Conservation (phyloP, 2,329 filamentous ascomycete species). For the Mollisiaceae sp. region DNA sequence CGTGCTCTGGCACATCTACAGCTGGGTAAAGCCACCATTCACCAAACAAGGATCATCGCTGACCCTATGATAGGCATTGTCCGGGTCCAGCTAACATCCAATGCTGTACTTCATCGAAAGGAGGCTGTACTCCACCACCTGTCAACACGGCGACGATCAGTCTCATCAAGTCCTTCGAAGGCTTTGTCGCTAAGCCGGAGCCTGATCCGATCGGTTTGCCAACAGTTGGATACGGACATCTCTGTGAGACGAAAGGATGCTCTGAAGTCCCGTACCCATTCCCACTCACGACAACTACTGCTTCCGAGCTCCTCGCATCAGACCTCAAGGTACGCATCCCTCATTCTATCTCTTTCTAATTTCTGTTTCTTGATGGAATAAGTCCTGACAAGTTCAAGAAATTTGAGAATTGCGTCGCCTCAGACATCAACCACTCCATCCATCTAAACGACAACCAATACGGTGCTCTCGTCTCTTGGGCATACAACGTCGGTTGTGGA, state of each 20-base stretch:
- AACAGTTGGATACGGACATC: constrained; percentile 57
- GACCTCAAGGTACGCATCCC: constrained; percentile 46
- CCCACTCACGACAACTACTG: constrained; percentile 50
- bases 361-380: not conserved
- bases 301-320: constrained; percentile 46
- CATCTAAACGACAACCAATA: constrained; percentile 57
- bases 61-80: not conserved
- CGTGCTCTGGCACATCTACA: not conserved
- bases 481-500: constrained; percentile 56
- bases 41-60: not conserved
- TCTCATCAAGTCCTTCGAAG: constrained; percentile 47
- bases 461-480: constrained; percentile 56
- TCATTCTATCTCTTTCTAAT: not conserved
- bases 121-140: constrained; percentile 18
- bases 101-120: not conserved
- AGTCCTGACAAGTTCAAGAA: constrained; percentile 18
- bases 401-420: constrained; percentile 46
- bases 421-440: constrained; percentile 44
- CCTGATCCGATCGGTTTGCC: constrained; percentile 36
- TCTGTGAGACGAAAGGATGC: constrained; percentile 50
- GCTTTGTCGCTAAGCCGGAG: constrained; percentile 41
- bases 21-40: not conserved
- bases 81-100: not conserved
- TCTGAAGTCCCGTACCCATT: constrained; percentile 52
- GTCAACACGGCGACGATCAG: constrained; percentile 45